phyloP scores from a whole-genome alignment of 164 flowering plant species.

The Dillenia turbinata region DNA sequence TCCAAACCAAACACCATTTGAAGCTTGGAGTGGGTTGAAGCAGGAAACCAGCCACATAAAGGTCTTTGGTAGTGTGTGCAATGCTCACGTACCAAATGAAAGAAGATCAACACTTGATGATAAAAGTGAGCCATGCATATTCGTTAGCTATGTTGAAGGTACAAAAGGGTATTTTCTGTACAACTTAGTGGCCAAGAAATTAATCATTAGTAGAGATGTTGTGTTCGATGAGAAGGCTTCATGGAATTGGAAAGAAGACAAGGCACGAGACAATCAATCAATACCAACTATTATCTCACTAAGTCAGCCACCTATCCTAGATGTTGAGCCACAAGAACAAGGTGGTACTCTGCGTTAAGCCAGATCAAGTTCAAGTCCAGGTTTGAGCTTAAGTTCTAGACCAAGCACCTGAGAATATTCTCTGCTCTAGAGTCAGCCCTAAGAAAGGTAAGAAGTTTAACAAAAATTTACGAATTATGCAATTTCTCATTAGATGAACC shows the following conservation, averaged over 20 bases:
- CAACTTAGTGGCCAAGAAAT: no score
- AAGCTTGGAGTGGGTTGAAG: slow-evolving; percentile 6
- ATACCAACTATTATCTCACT: not conserved
- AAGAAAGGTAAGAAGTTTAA: no score
- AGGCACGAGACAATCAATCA: not conserved
- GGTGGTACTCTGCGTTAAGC: no score
- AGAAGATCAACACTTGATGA: not conserved
- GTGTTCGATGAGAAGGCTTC: not conserved
- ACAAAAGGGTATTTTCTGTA: slow-evolving; percentile 1
- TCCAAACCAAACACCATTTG: not conserved
- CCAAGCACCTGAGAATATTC: not conserved
- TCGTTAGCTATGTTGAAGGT: not conserved
- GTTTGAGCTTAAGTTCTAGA: not conserved
- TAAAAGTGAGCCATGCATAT: slow-evolving; percentile 2
- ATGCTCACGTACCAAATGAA: not conserved
- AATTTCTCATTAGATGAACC: not conserved
- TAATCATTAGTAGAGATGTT: not conserved
- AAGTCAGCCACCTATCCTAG: not conserved
- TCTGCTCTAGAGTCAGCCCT: not conserved
- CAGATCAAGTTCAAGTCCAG: not conserved
- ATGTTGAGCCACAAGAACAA: no score
- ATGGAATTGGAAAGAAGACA: slow-evolving; percentile 1
- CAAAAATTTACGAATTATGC: no score
- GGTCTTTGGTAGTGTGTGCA: not conserved
- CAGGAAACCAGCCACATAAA: not conserved